Base-by-base conservation (phyloP, 331 rosid species). In the Quercus phellos region DNA sequence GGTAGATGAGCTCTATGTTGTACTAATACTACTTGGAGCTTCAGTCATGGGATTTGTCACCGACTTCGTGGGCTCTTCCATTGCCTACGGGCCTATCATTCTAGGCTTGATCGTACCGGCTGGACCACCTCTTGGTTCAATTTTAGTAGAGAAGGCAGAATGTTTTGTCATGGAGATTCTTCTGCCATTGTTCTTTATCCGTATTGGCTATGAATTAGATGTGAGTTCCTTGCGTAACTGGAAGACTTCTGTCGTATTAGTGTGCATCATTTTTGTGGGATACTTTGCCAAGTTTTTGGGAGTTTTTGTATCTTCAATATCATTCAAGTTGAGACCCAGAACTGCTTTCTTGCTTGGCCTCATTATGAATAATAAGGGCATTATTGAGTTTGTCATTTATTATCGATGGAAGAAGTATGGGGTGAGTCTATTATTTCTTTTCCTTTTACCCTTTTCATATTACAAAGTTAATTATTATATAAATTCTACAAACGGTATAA, bases 51-150 rank as follows among this genome's bases (percentile, higher is more conserved):
- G 83, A 0, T 61, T 30, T 34, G 0, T 82, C 1, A 46, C 77
- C 0, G 92, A 90, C 13, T 0, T 5, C 0, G 9, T 85, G 0
- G 93, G 93, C 0, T 3, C 63, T 0, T n/a, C 86, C 0, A 38
- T 17, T 13, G 3, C 81, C 2, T 1, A 54, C 0, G 97, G 95
- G 0, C 83, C 95, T 0, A 0, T 88, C 5, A 0, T 84, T 21
- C 67, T 76, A 2, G 97, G 93, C 17, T 68, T 84, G 13, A 32
- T 78, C 26, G 73, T 84, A 67, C 95, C 92, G 0, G 82, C 84
- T 64, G 97, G 97, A 4, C 88, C 87, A 0, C 92, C 95, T 1
- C 59, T 90, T 4, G 97, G 90, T 2, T 74, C 95, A 18, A 78
- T 89, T 0, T 6, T 90, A 2, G 59, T 80, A 4, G 87, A 84